Conservation (phyloP, 192 early-diverging fungal species). For the Mycoemilia scoparia region DNA sequence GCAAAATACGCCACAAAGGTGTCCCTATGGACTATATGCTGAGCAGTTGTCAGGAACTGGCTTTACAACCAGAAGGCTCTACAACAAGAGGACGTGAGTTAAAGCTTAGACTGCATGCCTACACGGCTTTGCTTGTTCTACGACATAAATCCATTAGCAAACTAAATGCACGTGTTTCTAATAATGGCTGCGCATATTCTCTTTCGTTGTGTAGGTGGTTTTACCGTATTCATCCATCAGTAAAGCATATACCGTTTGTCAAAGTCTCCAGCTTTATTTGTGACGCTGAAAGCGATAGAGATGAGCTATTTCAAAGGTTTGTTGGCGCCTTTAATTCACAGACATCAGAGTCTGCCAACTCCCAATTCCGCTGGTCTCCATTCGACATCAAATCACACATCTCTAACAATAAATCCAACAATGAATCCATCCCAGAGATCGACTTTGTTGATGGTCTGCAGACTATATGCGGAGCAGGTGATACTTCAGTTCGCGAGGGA, state of each 20-base stretch:
- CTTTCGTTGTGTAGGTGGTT: no score
- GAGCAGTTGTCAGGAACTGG: constrained; percentile 89
- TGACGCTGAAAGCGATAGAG: no score
- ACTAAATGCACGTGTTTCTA: neutral
- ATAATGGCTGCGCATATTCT: neutral
- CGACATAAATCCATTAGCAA: constrained; percentile 5
- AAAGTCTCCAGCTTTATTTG: constrained; percentile 6
- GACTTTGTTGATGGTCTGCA: constrained; percentile 75
- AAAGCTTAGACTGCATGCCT: no score
- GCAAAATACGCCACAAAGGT: constrained; percentile 83
- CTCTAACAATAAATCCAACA: no score
- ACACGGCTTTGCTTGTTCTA: no score
- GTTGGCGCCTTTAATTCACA: constrained; percentile 38
- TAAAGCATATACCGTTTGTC: constrained; percentile 58
- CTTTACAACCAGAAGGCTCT: constrained; percentile 61
- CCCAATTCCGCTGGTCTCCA: constrained; percentile 86
- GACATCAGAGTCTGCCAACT: constrained; percentile 50
- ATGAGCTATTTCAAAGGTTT: no score
- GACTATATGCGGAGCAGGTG: constrained; percentile 74
- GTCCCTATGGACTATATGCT: constrained; percentile 77
- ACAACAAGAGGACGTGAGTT: constrained; percentile 68
- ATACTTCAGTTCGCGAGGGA: constrained; percentile 54
- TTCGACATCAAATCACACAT: no score
- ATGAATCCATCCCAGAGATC: constrained; percentile 28
- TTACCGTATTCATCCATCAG: constrained; percentile 88